Base-by-base conservation (phyloP, 2,329 filamentous ascomycete species). In the Hymenoscyphus fructigenus region DNA sequence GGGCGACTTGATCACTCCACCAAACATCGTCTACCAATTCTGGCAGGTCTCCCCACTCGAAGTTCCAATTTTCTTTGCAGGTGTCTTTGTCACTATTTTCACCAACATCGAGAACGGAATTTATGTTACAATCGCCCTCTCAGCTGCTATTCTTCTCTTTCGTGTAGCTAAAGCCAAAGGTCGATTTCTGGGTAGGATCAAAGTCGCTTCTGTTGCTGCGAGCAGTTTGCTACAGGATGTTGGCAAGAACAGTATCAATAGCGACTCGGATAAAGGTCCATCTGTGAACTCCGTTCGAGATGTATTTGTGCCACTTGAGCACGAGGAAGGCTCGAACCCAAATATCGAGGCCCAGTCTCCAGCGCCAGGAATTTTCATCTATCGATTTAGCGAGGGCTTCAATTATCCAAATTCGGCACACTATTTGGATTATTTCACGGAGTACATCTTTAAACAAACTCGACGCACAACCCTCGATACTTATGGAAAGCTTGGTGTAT, bases 381-480 rank as follows among this genome's bases (percentile, higher is more conserved):
- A 96, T 80, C 88, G 94, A 57, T 97, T 97, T 78, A 88, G 91
- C 0, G 94, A 98, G 79, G 92, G 93, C 50, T 97, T 96, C 83
- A 96, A 95, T 79, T 99, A 98, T 74, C 92, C 94, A 66, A 99
- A 97, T 71, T 92, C 93, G 23, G 91, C 92, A 73, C 89, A 92
- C 75, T 93, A 96, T 68, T 85, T 97, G 64, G 93, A 97, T 73
- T 86, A 92, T 72, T 82, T 96, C 59, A 85, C 87, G 2, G 79
- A 84, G 1, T 85, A 88, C 70, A 86, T 96, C 57, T 89, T 90
- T 70, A 77, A 82, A 56, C 79, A 88, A 66, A 96, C 93, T 2
- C 88, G 90, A 41, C 89, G 92, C 36, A 96, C 92, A 0, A 91
- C 91, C 68, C 81, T 87, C 0, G 81, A 90, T 64, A 80, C 83